phyloP scores from a whole-genome alignment of 345 rosid species.

The Conringia planisiliqua region DNA sequence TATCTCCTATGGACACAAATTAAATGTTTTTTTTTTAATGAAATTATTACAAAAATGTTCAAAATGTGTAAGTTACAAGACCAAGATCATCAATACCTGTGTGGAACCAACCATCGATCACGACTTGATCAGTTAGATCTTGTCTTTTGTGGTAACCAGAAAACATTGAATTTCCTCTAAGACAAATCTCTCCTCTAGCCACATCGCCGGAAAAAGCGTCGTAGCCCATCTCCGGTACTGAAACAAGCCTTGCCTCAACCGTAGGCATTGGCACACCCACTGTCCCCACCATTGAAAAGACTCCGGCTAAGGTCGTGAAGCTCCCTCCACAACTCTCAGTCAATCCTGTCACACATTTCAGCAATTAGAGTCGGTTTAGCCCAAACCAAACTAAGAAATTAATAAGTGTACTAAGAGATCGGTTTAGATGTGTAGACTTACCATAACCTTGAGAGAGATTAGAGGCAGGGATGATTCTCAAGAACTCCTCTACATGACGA shows the following conservation, averaged over 20 bases:
- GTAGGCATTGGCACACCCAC: constrained; percentile 91
- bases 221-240: constrained; percentile 91
- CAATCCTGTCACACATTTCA: constrained; percentile 51
- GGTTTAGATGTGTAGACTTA: constrained; percentile 27
- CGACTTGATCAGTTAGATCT: constrained; percentile 79
- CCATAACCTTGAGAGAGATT: constrained; percentile 94
- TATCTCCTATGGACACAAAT: constrained; percentile 52
- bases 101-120: constrained; percentile 91
- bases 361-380: background rate
- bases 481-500: constrained; percentile 83
- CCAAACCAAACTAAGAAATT: background rate
- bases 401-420: background rate
- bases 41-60: no score
- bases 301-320: constrained; percentile 70
- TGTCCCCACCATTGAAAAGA: constrained; percentile 82
- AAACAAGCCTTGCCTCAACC: constrained; percentile 87
- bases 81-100: constrained; percentile 51
- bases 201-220: constrained; percentile 60
- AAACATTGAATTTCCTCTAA: constrained; percentile 76
- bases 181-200: constrained; percentile 86
- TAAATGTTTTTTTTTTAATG: no score
- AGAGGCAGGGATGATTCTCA: constrained; percentile 76
- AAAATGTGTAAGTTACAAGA: no score
- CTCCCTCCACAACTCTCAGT: constrained; percentile 94
- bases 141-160: constrained; percentile 91